phyloP scores from a whole-genome alignment of 176 grass and related monocot genomes.

The Ensete glaucum region DNA sequence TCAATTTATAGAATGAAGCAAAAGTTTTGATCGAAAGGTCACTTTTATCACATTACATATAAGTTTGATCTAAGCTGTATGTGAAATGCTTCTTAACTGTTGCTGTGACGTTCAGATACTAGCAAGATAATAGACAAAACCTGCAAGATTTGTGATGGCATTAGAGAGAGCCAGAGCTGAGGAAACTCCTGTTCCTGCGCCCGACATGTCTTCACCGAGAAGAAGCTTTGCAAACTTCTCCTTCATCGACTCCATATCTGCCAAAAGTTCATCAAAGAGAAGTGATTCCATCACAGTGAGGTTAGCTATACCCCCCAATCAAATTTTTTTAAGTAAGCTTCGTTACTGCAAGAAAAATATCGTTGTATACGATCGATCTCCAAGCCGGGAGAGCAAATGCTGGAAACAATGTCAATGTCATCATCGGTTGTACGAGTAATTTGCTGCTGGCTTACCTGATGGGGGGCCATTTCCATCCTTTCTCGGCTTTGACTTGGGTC shows the following conservation, averaged over 20 bases:
- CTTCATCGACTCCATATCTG: slow-evolving; percentile 13
- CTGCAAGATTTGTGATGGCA: slow-evolving; percentile 21
- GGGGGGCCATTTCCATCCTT: neutral
- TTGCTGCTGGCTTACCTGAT: neutral
- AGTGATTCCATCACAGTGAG: no score
- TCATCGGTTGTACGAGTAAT: neutral
- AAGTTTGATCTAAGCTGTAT: neutral
- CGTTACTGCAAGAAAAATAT: neutral
- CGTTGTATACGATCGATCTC: no score
- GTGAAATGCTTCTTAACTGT: neutral
- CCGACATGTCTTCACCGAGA: slow-evolving; percentile 20
- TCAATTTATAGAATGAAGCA: no score
- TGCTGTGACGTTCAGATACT: neutral
- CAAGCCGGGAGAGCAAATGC: no score
- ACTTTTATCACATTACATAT: no score
- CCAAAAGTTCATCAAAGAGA: no score
- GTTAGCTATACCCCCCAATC: no score
- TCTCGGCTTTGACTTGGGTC: neutral
- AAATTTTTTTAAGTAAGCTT: no score
- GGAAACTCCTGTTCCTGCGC: slow-evolving; percentile 12
- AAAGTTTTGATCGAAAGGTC: no score
- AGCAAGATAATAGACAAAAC: neutral
- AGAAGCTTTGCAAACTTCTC: slow-evolving; percentile 14
- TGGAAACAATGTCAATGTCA: no score
- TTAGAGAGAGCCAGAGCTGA: slow-evolving; percentile 17